Base-by-base conservation (phyloP, 108 stramenopile genomes). In the Nitzschia palea region DNA sequence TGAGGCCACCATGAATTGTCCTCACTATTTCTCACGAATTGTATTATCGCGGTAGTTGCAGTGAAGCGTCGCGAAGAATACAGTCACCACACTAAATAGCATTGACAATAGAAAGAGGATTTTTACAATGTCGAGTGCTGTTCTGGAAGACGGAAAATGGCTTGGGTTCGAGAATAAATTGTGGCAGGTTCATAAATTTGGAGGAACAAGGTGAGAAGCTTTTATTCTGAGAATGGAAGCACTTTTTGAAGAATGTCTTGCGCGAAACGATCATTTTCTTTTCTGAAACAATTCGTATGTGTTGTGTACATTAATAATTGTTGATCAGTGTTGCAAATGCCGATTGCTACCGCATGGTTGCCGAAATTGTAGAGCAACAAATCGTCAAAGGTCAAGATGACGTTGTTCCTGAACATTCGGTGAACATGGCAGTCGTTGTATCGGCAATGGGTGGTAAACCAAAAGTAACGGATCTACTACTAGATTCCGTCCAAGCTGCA, bases 361-460 rank as follows among this genome's bases (percentile, higher is more conserved):
- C 86, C 35, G 12, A 53, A 10, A 86, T 85, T 55, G 64, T 78
- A 15, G 81, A 86, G 60, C 79, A 83, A 10, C 73, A 79, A 50
- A 35, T 81, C 37, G 17, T 15, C 28, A 61, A 59, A 48, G 36
- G 2, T 32, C 55, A 66, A 14, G 32, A 56, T 32, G 58, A 55
- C 48, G 45, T 55, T n/a, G 52, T 27, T 25, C 23, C 30, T 2
- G 27, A 53, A 18, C 42, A 71, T 4, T 64, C 22, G 14, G 36
- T 48, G 2, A 22, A 66, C 50, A 20, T 86, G 43, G 82, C 82
- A 2, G 80, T 89, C 3, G 89, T 95, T 1, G 95, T 94, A 4
- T 88, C 87, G 14, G 95, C 95, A 31, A 95, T 95, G 91, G 95
- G 95, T 25, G 95, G 94, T 2, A 95, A 93, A 64, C 95, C 93